A percentile compares a stretch with the other conserved stretches of the same genome.
Conservation (phyloP, 139 green algal species). For the Micractinium conductrix region DNA sequence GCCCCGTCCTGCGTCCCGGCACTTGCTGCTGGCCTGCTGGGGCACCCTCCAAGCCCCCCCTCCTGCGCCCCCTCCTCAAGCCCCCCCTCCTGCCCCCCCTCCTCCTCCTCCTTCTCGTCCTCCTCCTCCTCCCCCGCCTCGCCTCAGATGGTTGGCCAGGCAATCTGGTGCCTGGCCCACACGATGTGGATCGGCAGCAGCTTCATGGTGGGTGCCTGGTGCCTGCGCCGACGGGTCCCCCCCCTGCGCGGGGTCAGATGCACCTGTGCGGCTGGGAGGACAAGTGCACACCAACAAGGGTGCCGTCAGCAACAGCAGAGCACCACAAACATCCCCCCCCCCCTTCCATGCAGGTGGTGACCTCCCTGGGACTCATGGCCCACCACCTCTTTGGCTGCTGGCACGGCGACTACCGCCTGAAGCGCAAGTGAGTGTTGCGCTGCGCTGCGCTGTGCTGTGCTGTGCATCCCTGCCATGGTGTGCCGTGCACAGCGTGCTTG, state of each 20-base stretch:
- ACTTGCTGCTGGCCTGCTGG: not conserved
- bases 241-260: too few relatives aligned
- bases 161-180: slow-evolving; percentile 92
- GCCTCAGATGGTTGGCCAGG: slow-evolving; percentile 72
- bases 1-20: too few relatives aligned
- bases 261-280: not conserved
- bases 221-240: too few relatives aligned
- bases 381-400: slow-evolving; percentile 96
- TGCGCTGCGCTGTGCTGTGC: not conserved
- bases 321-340: not conserved
- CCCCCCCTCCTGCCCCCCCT: not conserved
- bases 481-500: too few relatives aligned
- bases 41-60: too few relatives aligned
- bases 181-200: slow-evolving; percentile 92
- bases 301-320: too few relatives aligned
- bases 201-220: slow-evolving; percentile 79
- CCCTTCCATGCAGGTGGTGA: slow-evolving; percentile 42
- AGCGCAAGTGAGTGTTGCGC: slow-evolving; percentile 63
- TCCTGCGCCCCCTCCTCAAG: too few relatives aligned
- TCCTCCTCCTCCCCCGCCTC: not conserved
- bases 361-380: slow-evolving; percentile 83
- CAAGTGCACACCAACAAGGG: too few relatives aligned
- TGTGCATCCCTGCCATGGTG: not conserved
- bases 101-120: too few relatives aligned
- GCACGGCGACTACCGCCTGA: slow-evolving; percentile 92